Evolutionary conservation across 1,284 basidiomycete species (phyloP), one percentile per base, ranked within the genome.

Genomic region (Rhodotorula sp.): DNA sequence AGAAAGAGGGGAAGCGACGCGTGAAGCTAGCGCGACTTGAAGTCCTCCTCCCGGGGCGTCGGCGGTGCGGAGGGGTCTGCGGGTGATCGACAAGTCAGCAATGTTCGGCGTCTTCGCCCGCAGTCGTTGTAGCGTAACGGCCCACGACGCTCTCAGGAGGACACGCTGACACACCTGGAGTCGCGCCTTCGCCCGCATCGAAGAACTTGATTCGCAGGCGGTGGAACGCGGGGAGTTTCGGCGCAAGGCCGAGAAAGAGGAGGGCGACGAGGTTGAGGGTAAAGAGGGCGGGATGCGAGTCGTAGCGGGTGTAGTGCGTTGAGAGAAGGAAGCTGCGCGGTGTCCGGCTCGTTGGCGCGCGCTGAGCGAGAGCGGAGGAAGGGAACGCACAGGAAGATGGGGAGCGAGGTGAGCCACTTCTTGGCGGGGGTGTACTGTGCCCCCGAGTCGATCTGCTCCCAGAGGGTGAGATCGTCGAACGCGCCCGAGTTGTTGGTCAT

Each of bases 361-460:
- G n/a, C 37, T 9, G 21, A 41, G 57, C 46, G 19, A 55, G 21
- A 25, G 34, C n/a, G 53, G 22, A 50, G 32, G 48, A 8, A 17
- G 25, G n/a, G 15, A 17, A 39, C 41, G 81, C 79, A 97, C 93
- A 99, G 84, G 48, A 87, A 87, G 78, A 98, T 91, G 3, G 96
- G 96, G 17, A 97, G 89, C 69, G 88, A 90, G 67, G 97, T 88
- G 54, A 99, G 85, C 93, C 95, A 99, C 82, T 99, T 99, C 85
- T 96, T 97, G 5, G 96, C 90, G 0, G 96, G 96, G 3, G 96
- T 99, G 83, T 99, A 97, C 80, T 99, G 96, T 0, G 95, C 96
- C 53, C 96, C 96, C 71, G 93, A 91, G 82, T 99, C 96, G 72
- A 99, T 99, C 86, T 99, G 96, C 81, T 99, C 96, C 96, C 96